A percentile compares a stretch with the other conserved stretches of the same genome.
Conservation (phyloP, 192 early-diverging fungal species). For the Coemansia sp. region DNA sequence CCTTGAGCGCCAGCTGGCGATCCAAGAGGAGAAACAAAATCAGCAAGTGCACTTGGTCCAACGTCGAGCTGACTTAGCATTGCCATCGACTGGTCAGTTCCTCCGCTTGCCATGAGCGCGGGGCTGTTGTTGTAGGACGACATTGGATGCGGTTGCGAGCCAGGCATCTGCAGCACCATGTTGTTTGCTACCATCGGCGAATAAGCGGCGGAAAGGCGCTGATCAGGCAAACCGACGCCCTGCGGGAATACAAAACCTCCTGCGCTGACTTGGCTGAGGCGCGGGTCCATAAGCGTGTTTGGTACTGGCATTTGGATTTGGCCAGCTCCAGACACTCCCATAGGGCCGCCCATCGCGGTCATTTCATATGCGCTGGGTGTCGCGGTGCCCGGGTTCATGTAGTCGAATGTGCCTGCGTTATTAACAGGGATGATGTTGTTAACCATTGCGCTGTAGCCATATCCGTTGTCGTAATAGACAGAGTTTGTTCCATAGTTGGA, state of each 20-base stretch:
- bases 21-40: constrained; percentile 13
- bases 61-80: constrained; percentile 7
- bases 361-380: constrained; percentile 45
- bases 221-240: constrained; percentile 9
- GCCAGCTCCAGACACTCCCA: constrained; percentile 6
- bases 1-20: constrained; percentile 17
- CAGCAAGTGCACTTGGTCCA: constrained; percentile 7
- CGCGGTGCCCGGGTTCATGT: constrained; percentile 25
- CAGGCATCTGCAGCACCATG: background rate
- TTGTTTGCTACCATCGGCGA: background rate
- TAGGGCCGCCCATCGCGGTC: constrained; percentile 28
- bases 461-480: constrained; percentile 52
- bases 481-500: constrained; percentile 50
- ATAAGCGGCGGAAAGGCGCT: constrained; percentile 7
- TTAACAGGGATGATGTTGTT: constrained; percentile 32
- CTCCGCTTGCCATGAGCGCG: background rate
- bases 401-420: constrained; percentile 24
- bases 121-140: background rate
- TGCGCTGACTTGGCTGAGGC: constrained; percentile 35
- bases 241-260: constrained; percentile 28
- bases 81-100: background rate
- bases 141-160: background rate
- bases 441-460: constrained; percentile 50
- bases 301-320: constrained; percentile 20
- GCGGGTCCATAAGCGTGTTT: constrained; percentile 29